Evolutionary conservation across 2,329 filamentous ascomycete species (phyloP).

Genomic region (Trichoderma brevicompactum): DNA sequence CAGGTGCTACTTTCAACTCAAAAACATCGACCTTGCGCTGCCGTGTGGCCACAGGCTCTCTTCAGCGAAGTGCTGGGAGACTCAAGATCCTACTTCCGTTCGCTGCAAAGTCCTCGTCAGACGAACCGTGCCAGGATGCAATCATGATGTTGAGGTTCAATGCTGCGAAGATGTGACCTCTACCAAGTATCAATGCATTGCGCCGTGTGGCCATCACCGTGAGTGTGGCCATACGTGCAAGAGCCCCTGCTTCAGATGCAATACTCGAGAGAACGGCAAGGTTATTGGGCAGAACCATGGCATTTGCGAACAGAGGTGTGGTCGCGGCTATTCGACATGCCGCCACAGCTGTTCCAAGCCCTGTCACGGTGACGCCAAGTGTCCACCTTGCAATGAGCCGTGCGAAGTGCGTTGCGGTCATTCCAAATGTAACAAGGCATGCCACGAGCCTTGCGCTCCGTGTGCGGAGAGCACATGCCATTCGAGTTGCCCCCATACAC

Average conservation of each 20-base stretch:
- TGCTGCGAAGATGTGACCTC: conserved; percentile 55
- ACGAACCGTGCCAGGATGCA: conserved; percentile 58
- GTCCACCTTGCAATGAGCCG: conserved; percentile 50
- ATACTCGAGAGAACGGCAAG: conserved; percentile 39
- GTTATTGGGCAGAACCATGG: conserved; percentile 49
- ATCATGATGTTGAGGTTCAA: conserved; percentile 54
- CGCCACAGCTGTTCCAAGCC: conserved; percentile 54
- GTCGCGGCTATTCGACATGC: conserved; percentile 57
- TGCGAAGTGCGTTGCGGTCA: conserved; percentile 64
- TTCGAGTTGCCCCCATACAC: conserved; percentile 59
- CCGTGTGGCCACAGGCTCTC: conserved; percentile 49
- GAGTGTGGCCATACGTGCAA: conserved; percentile 64
- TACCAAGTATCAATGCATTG: conserved; percentile 51
- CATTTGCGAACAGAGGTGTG: conserved; percentile 54
- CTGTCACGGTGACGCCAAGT: conserved; percentile 58
- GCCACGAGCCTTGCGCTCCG: conserved; percentile 63
- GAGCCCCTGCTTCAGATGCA: conserved; percentile 55
- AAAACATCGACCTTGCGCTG: conserved; percentile 39
- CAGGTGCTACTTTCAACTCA: conserved; percentile 43
- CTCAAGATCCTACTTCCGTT: conserved; percentile 51
- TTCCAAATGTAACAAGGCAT: conserved; percentile 59
- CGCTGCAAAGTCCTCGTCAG: conserved; percentile 53
- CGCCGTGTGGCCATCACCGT: conserved; percentile 51
- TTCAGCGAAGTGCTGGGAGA: conserved; percentile 44
- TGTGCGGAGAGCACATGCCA: conserved; percentile 60